These are phyloP conservation scores for Pyrenophora teres DNA, from an alignment of 2,329 filamentous ascomycete genomes.

Conservation along the genomic window DNA sequence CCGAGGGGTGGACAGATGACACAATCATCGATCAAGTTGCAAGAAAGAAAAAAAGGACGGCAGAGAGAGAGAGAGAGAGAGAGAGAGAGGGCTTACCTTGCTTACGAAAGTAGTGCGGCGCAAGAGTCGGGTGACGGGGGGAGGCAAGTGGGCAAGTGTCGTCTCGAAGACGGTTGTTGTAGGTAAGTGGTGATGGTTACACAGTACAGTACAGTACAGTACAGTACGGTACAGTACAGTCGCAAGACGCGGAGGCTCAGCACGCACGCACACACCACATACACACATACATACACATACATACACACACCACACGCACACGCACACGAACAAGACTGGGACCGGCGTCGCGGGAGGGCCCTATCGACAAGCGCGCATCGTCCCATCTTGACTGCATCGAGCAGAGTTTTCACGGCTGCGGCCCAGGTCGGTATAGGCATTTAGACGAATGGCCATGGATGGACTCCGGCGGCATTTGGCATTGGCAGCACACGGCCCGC, in stretches of 20 bases:
- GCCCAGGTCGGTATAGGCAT: conserved; percentile 18
- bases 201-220: too few relatives aligned
- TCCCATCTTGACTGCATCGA: conserved; percentile 23
- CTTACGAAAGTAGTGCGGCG: conserved; percentile 16
- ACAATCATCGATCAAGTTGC: conserved; percentile 25
- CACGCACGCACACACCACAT: not conserved
- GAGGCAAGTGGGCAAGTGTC: not conserved
- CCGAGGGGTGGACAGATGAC: conserved; percentile 42
- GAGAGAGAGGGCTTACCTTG: conserved; percentile 25
- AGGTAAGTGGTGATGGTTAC: conserved; percentile 1
- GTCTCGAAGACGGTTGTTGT: conserved; percentile 9
- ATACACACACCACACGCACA: too few relatives aligned
- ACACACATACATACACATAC: too few relatives aligned
- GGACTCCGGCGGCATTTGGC: conserved; percentile 25
- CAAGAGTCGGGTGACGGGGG: conserved; percentile 34
- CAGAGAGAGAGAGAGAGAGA: conserved; percentile 12
- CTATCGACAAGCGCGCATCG: conserved; percentile 15
- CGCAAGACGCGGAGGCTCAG: conserved; percentile 9
- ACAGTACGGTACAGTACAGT: too few relatives aligned
- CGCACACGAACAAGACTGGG: not conserved
- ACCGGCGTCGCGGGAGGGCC: conserved; percentile 5
- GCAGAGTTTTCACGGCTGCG: conserved; percentile 31
- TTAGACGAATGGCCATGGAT: conserved; percentile 3
- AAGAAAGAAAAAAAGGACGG: conserved; percentile 2
- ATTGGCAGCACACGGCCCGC: conserved; percentile 37